Evolutionary conservation across 495 filamentous ascomycete genomes (phyloP).

Genomic region (Xylaria curta): DNA sequence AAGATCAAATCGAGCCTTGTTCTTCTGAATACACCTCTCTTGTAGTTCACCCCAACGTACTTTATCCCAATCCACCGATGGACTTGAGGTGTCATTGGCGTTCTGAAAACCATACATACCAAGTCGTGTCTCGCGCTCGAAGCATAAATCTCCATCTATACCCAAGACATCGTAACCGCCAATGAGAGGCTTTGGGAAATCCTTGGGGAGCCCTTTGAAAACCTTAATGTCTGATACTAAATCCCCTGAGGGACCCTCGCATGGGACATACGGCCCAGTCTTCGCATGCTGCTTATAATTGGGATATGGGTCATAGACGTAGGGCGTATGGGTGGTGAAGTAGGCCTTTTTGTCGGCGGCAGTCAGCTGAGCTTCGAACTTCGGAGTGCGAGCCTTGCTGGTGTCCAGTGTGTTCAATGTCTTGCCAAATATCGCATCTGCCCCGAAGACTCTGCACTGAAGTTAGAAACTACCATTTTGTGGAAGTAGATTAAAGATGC

Average conservation of each 20-base stretch:
- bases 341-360: constrained; percentile 29
- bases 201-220: constrained; percentile 66
- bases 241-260: constrained; percentile 44
- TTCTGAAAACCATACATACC: constrained; percentile 78
- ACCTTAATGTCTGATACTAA: constrained; percentile 47
- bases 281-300: constrained; percentile 50
- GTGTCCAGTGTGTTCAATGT: constrained; percentile 51
- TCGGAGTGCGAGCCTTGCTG: constrained; percentile 34
- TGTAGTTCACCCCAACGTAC: constrained; percentile 78
- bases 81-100: constrained; percentile 41
- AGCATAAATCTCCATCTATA: constrained; percentile 83
- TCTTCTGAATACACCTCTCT: constrained; percentile 64
- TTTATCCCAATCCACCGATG: constrained; percentile 65
- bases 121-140: constrained; percentile 85
- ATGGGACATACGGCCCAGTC: constrained; percentile 38
- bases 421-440: constrained; percentile 53
- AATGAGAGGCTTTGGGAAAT: constrained; percentile 78
- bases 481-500: not conserved
- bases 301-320: constrained; percentile 57
- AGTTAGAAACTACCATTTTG: constrained; percentile 18
- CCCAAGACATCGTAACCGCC: constrained; percentile 78
- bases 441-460: constrained; percentile 35
- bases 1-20: constrained; percentile 64
- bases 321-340: constrained; percentile 42
- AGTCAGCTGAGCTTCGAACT: constrained; percentile 38